These are phyloP conservation scores for Fusarium torulosum DNA, from an alignment of 2,329 filamentous ascomycete species.

Conservation along the genomic window DNA sequence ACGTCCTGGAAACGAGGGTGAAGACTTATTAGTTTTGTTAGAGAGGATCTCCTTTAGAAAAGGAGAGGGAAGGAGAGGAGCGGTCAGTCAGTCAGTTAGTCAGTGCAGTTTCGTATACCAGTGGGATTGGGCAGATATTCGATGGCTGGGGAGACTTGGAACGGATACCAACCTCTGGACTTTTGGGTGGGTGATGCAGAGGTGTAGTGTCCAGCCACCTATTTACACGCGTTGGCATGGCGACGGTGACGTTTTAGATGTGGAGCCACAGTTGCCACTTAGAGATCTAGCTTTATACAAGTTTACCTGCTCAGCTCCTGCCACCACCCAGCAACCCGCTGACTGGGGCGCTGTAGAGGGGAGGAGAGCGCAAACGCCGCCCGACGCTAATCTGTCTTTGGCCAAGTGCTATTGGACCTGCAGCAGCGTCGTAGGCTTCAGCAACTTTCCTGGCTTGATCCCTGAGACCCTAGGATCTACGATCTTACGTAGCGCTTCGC, in stretches of 20 bases:
- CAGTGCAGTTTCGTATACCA: slow-evolving; percentile 36
- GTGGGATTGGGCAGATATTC: slow-evolving; percentile 39
- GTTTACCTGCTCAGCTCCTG: slow-evolving; percentile 3
- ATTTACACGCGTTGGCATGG: slow-evolving; percentile 47
- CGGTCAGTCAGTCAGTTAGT: slow-evolving; percentile 35
- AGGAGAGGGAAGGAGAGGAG: slow-evolving; percentile 38
- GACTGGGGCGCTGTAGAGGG: slow-evolving; percentile 24
- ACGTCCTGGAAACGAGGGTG: slow-evolving; percentile 42
- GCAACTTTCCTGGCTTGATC: slow-evolving; percentile 34
- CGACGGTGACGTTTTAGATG: slow-evolving; percentile 42
- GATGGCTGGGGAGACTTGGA: slow-evolving; percentile 45
- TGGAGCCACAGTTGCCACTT: slow-evolving; percentile 21
- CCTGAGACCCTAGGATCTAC: slow-evolving; percentile 42
- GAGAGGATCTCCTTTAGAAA: slow-evolving; percentile 30
- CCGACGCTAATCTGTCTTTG: slow-evolving; percentile 9
- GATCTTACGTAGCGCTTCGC: slow-evolving; percentile 42
- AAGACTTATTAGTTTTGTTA: slow-evolving; percentile 42
- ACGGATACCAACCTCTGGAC: slow-evolving; percentile 43
- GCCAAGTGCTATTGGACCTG: slow-evolving; percentile 37
- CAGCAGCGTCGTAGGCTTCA: slow-evolving; percentile 32
- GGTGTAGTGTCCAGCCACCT: slow-evolving; percentile 44
- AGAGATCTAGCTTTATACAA: neutral
- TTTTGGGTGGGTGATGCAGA: slow-evolving; percentile 41
- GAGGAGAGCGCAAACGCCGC: slow-evolving; percentile 11
- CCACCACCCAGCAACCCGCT: slow-evolving; percentile 45